Base-by-base conservation (phyloP, 2,329 filamentous ascomycete genomes). In the Apiospora koreana region DNA sequence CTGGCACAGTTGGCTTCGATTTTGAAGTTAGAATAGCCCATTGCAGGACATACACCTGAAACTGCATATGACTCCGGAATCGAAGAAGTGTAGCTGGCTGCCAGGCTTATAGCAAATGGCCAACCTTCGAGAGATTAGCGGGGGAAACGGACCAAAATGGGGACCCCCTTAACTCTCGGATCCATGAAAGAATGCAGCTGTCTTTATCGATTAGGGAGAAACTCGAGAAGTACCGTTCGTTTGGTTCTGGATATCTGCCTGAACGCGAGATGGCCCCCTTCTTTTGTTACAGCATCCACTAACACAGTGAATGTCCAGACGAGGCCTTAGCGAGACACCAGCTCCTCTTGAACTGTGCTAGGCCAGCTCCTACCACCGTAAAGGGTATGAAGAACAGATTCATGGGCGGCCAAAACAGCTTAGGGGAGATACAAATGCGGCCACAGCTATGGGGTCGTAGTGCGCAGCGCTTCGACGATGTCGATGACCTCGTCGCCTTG, bases 401-500 rank as follows among this genome's bases (percentile, higher is more conserved):
- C 71, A 71, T 71, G 64, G 23, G 68, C 21, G 67, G 67, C 3
- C 25, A 28, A 54, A 10, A 31, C 45, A 3, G n/a, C n/a, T 8
- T 10, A 62, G 46, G 69, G 16, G 6, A 50, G 46, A 64, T 68
- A 14, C 21, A 21, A 2, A 38, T 43, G 4, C 41, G 25, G 9
- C 72, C 76, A 16, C 71, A 72, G 12, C 75, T 78, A 14, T 77
- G 75, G 73, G 76, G 73, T 2, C 71, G 69, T 8, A 74, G 72
- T 65, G 69, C 62, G 45, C 50, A 62, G 1, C 73, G 69, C 1
- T 75, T 71, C 41, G 67, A 72, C 14, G 69, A 74, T 62, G 42
- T 68, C 16, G 62, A 74, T 41, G 76, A 77, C 41, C 72, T 78
- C 1, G 75, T 79, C 8, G 76, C 75, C 9, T 68, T 79, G n/a